Evolutionary conservation across 306 rosid genomes (phyloP), one percentile per base, ranked within the genome.

Genomic region (Senna tora): DNA sequence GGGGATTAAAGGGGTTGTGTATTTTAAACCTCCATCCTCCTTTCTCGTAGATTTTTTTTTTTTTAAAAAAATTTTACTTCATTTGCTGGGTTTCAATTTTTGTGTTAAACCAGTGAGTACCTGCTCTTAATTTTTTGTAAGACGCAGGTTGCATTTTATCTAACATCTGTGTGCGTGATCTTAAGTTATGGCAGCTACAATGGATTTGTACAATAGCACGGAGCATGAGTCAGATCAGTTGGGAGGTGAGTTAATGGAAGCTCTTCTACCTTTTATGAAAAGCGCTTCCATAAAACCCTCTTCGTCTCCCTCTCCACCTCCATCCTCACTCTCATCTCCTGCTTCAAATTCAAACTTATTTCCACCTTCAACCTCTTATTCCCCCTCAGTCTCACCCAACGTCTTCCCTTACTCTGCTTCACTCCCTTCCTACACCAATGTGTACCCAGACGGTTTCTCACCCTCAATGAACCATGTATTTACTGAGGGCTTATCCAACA

Each of bases 211-310:
- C 91, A 80, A 79, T 60, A 46, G 77, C 73, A 52, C 78, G 52
- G 57, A 54, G 41, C 4, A 77, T 75, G 82, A 85, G 14, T 80
- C 96, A 42, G 90, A 80, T 78, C 83, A 90, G 8, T 78, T 75
- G 19, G 80, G 81, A 13, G 91, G 92, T 73, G 98, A 95, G 81
- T 79, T 95, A 25, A 95, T 95, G 99, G 99, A 95, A 87, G 99
- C 86, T 69, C 97, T 95, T 25, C 93, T 82, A 77, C 86, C 97
- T 89, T 95, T 95, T 88, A 88, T 91, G 87, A 95, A 83, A 71
- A 77, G 85, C 85, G 75, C 83, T 82, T 89, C 87, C 79, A 14
- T 81, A 17, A 53, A 69, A 0, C 9, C 49, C 12, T 41, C 69
- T 1, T n/a, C 42, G 9, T 50, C 79, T 42, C 22, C 78, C 8